Evolutionary conservation across 2,329 filamentous ascomycete species (phyloP).

Genomic region (Botrytis cinerea): DNA sequence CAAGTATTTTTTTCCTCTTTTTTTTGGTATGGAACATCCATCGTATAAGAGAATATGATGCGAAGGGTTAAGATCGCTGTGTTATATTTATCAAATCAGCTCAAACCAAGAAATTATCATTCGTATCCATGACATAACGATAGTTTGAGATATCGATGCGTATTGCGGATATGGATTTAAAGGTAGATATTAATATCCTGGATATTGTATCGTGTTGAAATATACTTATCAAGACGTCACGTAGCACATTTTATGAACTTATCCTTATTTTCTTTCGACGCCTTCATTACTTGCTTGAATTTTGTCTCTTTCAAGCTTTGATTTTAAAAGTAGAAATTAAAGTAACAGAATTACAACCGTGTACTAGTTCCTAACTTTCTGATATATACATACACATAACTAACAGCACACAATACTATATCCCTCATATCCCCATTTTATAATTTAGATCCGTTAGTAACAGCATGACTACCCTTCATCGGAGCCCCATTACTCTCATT

Average conservation of each 20-base stretch:
- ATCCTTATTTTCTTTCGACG: not conserved
- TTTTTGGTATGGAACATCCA: too few relatives aligned
- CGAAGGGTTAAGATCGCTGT: too few relatives aligned
- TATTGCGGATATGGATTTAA: not conserved
- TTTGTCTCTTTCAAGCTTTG: too few relatives aligned
- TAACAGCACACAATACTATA: not conserved
- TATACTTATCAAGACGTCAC: not conserved
- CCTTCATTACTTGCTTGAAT: not conserved
- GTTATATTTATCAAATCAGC: too few relatives aligned
- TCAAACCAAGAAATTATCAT: too few relatives aligned
- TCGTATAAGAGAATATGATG: too few relatives aligned
- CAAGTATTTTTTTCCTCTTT: not conserved
- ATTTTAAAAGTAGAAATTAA: not conserved
- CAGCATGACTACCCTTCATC: conserved; percentile 28
- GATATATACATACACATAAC: not conserved
- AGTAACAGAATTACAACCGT: not conserved
- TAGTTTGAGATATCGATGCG: not conserved
- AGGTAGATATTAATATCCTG: too few relatives aligned
- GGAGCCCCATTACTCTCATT: conserved; percentile 53
- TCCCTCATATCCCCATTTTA: not conserved
- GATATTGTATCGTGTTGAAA: not conserved
- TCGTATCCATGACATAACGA: not conserved
- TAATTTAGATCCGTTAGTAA: not conserved
- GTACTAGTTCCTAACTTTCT: not conserved
- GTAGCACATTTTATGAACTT: rapidly evolving